phyloP scores from a whole-genome alignment of 257 asterid species.

The Przewalskia tangutica region DNA sequence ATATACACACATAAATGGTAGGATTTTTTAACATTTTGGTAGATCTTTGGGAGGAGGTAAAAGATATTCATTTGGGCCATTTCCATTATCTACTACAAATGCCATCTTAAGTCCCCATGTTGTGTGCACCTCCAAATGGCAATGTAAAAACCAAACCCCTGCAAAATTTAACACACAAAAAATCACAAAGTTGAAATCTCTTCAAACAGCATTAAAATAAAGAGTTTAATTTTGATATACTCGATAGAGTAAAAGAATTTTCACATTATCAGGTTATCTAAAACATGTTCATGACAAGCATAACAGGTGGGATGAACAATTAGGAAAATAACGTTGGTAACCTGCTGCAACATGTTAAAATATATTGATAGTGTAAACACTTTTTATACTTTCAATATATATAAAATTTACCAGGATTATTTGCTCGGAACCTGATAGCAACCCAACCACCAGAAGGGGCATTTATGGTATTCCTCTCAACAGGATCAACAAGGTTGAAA shows the following conservation, averaged over 20 bases:
- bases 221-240: not conserved
- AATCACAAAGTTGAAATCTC: not conserved
- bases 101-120: slow-evolving; percentile 75
- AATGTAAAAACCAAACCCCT: slow-evolving; percentile 65
- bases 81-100: slow-evolving; percentile 57
- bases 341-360: not conserved
- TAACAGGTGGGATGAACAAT: not conserved
- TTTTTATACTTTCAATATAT: not conserved
- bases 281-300: not conserved
- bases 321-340: not conserved
- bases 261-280: not conserved
- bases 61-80: slow-evolving; percentile 41
- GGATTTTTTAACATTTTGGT: slow-evolving; percentile 39
- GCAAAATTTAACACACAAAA: not conserved
- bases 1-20: not conserved
- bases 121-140: slow-evolving; percentile 56
- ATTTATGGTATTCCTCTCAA: slow-evolving; percentile 51
- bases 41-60: slow-evolving; percentile 48
- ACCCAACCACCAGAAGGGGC: slow-evolving; percentile 59
- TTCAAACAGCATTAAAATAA: not conserved
- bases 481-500: slow-evolving; percentile 53
- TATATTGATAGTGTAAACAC: not conserved
- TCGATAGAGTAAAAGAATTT: not conserved
- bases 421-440: slow-evolving; percentile 47
- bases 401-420: slow-evolving; percentile 40